phyloP scores from a whole-genome alignment of 441 rosid species.

The Aquilaria agallochum region DNA sequence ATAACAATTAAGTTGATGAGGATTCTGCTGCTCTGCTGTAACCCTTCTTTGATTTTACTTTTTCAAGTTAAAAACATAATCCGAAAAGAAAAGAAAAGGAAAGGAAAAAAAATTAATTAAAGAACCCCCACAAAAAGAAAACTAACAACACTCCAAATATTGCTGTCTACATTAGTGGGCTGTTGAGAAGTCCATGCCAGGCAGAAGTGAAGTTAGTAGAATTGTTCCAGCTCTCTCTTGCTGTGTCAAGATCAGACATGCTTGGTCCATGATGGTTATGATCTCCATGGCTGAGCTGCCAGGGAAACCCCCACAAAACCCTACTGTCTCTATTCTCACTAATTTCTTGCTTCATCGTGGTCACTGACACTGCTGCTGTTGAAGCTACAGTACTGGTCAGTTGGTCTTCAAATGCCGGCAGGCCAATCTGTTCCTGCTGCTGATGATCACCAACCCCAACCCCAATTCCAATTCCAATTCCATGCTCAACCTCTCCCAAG shows the following conservation, averaged over 20 bases:
- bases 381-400: constrained; percentile 19
- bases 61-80: background rate
- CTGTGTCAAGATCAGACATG: constrained; percentile 41
- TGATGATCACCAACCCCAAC: constrained; percentile 6
- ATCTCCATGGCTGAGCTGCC: constrained; percentile 62
- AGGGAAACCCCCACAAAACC: constrained; percentile 66
- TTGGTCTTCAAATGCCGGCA: constrained; percentile 22
- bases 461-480: constrained; percentile 3
- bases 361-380: constrained; percentile 36
- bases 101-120: constrained; percentile 8
- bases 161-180: constrained; percentile 55
- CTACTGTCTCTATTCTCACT: constrained; percentile 33
- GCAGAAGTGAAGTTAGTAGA: constrained; percentile 50
- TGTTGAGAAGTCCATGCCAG: constrained; percentile 80
- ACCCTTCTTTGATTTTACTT: too few relatives aligned
- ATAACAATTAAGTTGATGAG: too few relatives aligned
- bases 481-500: constrained; percentile 26
- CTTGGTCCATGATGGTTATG: constrained; percentile 16
- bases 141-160: constrained; percentile 20
- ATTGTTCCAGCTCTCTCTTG: constrained; percentile 69
- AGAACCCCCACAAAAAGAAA: constrained; percentile 14
- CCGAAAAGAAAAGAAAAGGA: background rate
- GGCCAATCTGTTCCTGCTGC: constrained; percentile 19
- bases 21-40: too few relatives aligned
- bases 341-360: constrained; percentile 51